Evolutionary conservation across 805 yeast species (phyloP).

Genomic region (Teunomyces tritomae): DNA sequence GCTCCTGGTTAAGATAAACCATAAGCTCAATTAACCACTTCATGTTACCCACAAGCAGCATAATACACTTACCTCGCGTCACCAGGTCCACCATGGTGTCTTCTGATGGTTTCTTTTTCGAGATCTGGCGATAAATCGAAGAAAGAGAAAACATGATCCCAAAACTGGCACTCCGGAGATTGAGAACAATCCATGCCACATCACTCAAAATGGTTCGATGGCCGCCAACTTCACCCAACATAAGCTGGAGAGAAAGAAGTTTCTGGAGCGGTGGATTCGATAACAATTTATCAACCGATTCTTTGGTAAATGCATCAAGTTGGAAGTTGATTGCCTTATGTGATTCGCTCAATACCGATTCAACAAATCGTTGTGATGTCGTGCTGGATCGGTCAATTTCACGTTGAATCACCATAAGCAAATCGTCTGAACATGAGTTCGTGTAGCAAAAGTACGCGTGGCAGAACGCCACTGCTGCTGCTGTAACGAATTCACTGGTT

Average conservation of each 20-base stretch:
- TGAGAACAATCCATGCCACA: conserved; percentile 62
- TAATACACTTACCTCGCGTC: conserved; percentile 59
- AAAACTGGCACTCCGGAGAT: conserved; percentile 68
- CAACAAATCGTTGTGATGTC: conserved; percentile 27
- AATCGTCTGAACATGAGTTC: conserved; percentile 66
- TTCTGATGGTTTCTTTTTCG: conserved; percentile 51
- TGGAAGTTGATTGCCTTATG: conserved; percentile 75
- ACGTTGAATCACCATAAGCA: conserved; percentile 53
- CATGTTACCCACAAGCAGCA: conserved; percentile 67
- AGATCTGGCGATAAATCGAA: conserved; percentile 62
- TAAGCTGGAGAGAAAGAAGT: conserved; percentile 64
- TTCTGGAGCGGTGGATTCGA: conserved; percentile 78
- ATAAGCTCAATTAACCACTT: conserved; percentile 85
- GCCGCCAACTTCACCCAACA: conserved; percentile 48
- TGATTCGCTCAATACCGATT: conserved; percentile 56
- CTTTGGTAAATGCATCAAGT: conserved; percentile 61
- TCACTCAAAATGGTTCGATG: conserved; percentile 37
- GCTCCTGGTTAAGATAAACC: conserved; percentile 69
- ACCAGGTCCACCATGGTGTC: conserved; percentile 54
- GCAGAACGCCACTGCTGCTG: conserved; percentile 61
- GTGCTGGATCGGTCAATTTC: conserved; percentile 35
- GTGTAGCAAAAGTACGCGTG: conserved; percentile 73
- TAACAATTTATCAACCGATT: conserved; percentile 71
- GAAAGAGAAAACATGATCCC: conserved; percentile 63
- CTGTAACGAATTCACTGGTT: conserved; percentile 35